Conservation (phyloP, 176 grass and related monocot species). For the Phoenix roebelenii region DNA sequence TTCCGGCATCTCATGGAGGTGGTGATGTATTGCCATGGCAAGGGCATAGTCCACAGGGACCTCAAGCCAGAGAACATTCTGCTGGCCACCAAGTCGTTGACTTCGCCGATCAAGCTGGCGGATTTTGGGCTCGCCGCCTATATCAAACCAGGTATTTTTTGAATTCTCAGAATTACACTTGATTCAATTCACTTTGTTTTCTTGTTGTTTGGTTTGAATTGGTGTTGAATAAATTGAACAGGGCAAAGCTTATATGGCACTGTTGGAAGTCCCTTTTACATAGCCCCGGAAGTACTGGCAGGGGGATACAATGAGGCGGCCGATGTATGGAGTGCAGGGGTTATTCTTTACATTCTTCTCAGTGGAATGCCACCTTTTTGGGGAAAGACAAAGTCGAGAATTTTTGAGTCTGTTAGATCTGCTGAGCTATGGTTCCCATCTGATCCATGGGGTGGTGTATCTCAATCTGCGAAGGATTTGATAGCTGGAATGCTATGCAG, state of each 20-base stretch:
- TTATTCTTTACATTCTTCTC: slow-evolving; percentile 94
- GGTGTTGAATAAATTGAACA: slow-evolving; percentile 20
- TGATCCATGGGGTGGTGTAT: slow-evolving; percentile 70
- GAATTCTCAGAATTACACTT: slow-evolving; percentile 16
- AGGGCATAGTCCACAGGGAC: slow-evolving; percentile 90
- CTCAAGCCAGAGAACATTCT: slow-evolving; percentile 97
- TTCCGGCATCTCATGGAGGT: slow-evolving; percentile 87
- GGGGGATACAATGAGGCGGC: slow-evolving; percentile 85
- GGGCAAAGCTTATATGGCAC: slow-evolving; percentile 78
- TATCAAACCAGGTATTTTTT: slow-evolving; percentile 55
- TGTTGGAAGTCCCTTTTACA: slow-evolving; percentile 94
- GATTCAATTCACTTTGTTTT: background rate
- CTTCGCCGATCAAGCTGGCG: slow-evolving; percentile 67
- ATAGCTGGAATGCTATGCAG: slow-evolving; percentile 60
- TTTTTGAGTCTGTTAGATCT: slow-evolving; percentile 78
- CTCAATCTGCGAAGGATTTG: slow-evolving; percentile 68
- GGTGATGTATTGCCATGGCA: slow-evolving; percentile 77
- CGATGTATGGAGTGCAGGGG: slow-evolving; percentile 79
- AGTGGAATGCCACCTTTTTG: slow-evolving; percentile 86
- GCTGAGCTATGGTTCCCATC: slow-evolving; percentile 66
- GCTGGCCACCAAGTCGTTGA: slow-evolving; percentile 59
- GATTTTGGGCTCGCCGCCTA: slow-evolving; percentile 93
- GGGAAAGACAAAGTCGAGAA: slow-evolving; percentile 87
- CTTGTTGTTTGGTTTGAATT: background rate
- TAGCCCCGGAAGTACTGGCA: slow-evolving; percentile 82